Evolutionary conservation across 2,329 filamentous ascomycete species (phyloP), one percentile per base, ranked within the genome.

Genomic region (Sporothrix inflata): DNA sequence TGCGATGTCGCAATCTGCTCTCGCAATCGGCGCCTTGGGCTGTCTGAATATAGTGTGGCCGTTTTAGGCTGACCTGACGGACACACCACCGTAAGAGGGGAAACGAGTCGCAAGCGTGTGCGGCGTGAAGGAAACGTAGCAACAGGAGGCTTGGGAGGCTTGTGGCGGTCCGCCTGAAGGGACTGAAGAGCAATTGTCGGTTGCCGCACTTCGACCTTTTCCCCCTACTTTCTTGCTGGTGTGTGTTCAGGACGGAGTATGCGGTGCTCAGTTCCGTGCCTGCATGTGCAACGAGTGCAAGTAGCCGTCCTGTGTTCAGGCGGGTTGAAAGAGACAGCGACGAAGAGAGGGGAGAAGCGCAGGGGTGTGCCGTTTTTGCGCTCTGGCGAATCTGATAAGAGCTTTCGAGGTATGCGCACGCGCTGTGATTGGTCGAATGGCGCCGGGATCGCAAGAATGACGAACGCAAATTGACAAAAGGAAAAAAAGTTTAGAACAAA

Each of bases 321-420:
- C n/a, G 9, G 34, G 11, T 14, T 12, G 11, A 16, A 11, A 19
- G n/a, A 19, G n/a, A 61, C 47, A 40, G 45, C 6, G 21, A 27
- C 27, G 7, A 60, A 47, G 65, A 60, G 47, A 72, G 55, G 47
- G 51, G 24, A 30, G 21, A 61, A 8, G 34, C 38, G 24, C 34
- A 21, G 21, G 40, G 42, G 38, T 49, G 24, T 24, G 19, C 42
- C 49, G 27, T 63, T 71, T 65, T 34, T 34, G 27, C 24, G 40
- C n/a, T 40, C 30, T 45, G 73, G 65, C 69, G 66, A 74, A 75
- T 75, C 74, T 75, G 74, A 75, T 75, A 75, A 75, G 71, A 47
- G 27, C n/a, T 27, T 47, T 38, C 14, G 16, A 24, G 57, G 68
- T n/a, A 70, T 74, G 72, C 72, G 73, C 73, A 55, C 53, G 72